Percentiles rank a stretch among this genome's conserved stretches.
Conservation (phyloP, 805 yeast genomes). For the Ogataea degrootiae region DNA sequence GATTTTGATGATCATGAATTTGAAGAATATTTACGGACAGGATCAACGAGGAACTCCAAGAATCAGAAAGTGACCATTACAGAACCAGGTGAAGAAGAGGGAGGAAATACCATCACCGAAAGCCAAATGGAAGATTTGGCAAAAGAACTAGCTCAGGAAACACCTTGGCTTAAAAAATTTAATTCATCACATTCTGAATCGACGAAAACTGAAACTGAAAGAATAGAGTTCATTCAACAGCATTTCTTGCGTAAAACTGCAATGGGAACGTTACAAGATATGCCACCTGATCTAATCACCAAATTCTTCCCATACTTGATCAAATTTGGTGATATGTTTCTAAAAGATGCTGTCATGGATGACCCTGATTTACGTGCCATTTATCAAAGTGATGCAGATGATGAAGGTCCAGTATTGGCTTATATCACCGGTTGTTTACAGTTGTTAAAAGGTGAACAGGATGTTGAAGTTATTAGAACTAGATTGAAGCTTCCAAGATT, state of each 20-base stretch:
- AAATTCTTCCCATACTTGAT: slow-evolving; percentile 8
- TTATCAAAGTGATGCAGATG: slow-evolving; percentile 9
- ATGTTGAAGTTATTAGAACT: slow-evolving; percentile 8
- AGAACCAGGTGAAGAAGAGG: not conserved
- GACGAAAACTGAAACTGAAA: slow-evolving; percentile 1
- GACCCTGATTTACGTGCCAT: slow-evolving; percentile 10
- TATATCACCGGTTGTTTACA: slow-evolving; percentile 17
- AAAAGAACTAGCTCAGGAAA: not conserved
- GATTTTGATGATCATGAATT: slow-evolving; percentile 17
- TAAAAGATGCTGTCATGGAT: slow-evolving; percentile 13
- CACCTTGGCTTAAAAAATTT: slow-evolving; percentile 11
- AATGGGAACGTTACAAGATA: slow-evolving; percentile 9
- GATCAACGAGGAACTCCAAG: not conserved
- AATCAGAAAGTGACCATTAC: not conserved
- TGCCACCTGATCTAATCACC: slow-evolving; percentile 16
- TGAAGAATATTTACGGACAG: not conserved
- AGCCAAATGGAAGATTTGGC: not conserved
- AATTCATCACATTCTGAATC: not conserved
- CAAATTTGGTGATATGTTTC: slow-evolving; percentile 18
- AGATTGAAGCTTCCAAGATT: slow-evolving; percentile 8
- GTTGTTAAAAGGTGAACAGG: slow-evolving; percentile 11
- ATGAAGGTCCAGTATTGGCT: slow-evolving; percentile 12
- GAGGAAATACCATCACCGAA: not conserved
- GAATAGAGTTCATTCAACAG: slow-evolving; percentile 10
- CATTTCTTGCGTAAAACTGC: slow-evolving; percentile 13